Percentiles rank a stretch among this genome's conserved stretches.
phyloP scores from a whole-genome alignment of 306 rosid genomes.

The Gastrolobium villosum region DNA sequence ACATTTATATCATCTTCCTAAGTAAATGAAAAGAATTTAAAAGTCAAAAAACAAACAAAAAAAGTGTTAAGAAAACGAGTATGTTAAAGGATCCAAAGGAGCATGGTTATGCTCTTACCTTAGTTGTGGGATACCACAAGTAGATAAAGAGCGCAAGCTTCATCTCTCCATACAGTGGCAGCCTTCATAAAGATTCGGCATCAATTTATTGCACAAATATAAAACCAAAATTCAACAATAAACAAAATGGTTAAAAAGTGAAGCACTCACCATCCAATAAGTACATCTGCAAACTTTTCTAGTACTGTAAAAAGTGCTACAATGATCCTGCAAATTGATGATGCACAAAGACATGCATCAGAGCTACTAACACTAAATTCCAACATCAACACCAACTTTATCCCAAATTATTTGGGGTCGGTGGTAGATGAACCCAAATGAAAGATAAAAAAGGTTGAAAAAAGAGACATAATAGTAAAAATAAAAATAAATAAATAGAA shows the following conservation, averaged over 20 bases:
- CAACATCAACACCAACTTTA: no score
- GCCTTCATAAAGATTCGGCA: constrained; percentile 57
- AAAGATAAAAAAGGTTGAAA: no score
- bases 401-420: no score
- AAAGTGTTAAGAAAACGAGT: background rate
- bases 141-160: constrained; percentile 88
- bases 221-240: constrained; percentile 19
- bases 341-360: constrained; percentile 22
- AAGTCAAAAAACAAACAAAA: background rate
- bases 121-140: constrained; percentile 91
- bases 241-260: background rate
- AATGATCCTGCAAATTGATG: constrained; percentile 73
- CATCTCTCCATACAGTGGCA: constrained; percentile 92
- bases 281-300: constrained; percentile 70
- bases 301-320: constrained; percentile 78
- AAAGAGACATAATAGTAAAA: no score
- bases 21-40: background rate
- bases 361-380: background rate
- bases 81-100: constrained; percentile 13
- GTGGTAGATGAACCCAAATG: no score
- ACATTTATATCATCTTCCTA: constrained; percentile 6
- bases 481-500: no score
- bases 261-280: constrained; percentile 71
- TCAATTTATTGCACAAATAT: constrained; percentile 5
- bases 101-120: constrained; percentile 57